Percentiles rank a stretch among this genome's conserved stretches.
These are phyloP conservation scores for Saccharomycopsis sp. DNA, from an alignment of 805 yeast species.

Conservation along the genomic window DNA sequence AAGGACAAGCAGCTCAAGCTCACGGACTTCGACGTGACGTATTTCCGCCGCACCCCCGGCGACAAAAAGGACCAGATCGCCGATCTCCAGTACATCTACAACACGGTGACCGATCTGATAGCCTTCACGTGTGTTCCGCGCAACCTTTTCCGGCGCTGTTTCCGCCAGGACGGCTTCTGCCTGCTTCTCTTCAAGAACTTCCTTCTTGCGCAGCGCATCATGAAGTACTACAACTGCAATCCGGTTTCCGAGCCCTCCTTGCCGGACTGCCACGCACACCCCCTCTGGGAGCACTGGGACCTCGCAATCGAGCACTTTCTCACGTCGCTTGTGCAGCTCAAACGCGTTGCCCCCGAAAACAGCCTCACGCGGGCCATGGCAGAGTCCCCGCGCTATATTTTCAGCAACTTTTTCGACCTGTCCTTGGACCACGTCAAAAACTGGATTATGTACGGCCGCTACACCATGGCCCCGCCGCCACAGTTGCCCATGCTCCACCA, in stretches of 20 bases:
- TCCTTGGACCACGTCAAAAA: constrained; percentile 89
- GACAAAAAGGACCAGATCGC: constrained; percentile 95
- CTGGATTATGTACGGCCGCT: constrained; percentile 89
- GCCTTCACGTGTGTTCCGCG: constrained; percentile 94
- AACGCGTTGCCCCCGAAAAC: constrained; percentile 22
- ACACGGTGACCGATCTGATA: constrained; percentile 95
- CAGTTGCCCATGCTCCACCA: constrained; percentile 92
- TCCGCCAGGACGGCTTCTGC: constrained; percentile 93
- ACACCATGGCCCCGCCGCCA: constrained; percentile 82
- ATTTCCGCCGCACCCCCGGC: constrained; percentile 51
- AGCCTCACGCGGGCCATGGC: constrained; percentile 17
- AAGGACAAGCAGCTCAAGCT: constrained; percentile 23
- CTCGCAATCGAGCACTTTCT: constrained; percentile 92
- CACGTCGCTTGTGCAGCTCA: constrained; percentile 52
- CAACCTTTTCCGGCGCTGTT: constrained; percentile 79
- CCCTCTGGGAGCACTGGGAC: constrained; percentile 99
- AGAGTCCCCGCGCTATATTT: constrained; percentile 52
- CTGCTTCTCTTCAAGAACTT: constrained; percentile 95
- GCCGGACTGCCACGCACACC: constrained; percentile 77
- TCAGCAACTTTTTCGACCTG: constrained; percentile 91
- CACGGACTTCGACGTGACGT: constrained; percentile 66
- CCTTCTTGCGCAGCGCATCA: constrained; percentile 81
- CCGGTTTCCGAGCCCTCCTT: constrained; percentile 91
- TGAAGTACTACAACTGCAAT: constrained; percentile 90
- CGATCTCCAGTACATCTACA: constrained; percentile 94